Percentiles rank a stretch among this genome's conserved stretches.
These are phyloP conservation scores for Oropetium thomaeum DNA, from an alignment of 176 grass and related monocot species.

Conservation along the genomic window DNA sequence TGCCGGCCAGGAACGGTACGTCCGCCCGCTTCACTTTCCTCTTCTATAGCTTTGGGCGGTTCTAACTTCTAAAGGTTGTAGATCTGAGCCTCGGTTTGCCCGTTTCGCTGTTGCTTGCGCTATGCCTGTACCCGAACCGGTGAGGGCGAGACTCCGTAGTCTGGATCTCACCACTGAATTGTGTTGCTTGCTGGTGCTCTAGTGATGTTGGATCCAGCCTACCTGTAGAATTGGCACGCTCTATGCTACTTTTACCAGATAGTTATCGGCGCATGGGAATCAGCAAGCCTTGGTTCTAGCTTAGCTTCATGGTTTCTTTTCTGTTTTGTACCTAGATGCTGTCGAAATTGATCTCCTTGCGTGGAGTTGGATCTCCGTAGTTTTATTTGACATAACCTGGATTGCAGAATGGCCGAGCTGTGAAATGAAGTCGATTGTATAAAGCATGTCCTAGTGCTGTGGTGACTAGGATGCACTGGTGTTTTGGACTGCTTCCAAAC, in stretches of 20 bases:
- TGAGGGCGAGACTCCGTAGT: neutral
- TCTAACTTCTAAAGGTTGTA: neutral
- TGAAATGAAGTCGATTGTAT: neutral
- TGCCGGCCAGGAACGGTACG: slow-evolving; percentile 70
- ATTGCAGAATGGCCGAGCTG: neutral
- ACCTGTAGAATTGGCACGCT: neutral
- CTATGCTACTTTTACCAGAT: neutral
- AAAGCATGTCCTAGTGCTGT: neutral
- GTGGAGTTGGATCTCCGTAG: neutral
- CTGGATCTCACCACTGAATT: slow-evolving; percentile 47
- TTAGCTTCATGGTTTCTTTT: neutral
- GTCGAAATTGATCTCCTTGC: neutral
- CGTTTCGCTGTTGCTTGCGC: neutral
- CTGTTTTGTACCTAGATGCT: neutral
- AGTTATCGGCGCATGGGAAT: neutral
- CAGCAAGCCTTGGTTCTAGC: neutral
- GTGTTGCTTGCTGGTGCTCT: neutral
- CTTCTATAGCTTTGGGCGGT: neutral
- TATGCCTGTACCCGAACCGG: neutral
- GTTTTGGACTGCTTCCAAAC: neutral
- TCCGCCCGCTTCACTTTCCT: neutral
- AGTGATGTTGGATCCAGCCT: neutral
- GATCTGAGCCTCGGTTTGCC: neutral
- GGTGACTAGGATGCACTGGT: neutral
- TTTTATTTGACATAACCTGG: neutral